Evolutionary conservation across 768 basidiomycete genomes (phyloP), one percentile per base, ranked within the genome.

Genomic region (Dioszegia aurantiaca): DNA sequence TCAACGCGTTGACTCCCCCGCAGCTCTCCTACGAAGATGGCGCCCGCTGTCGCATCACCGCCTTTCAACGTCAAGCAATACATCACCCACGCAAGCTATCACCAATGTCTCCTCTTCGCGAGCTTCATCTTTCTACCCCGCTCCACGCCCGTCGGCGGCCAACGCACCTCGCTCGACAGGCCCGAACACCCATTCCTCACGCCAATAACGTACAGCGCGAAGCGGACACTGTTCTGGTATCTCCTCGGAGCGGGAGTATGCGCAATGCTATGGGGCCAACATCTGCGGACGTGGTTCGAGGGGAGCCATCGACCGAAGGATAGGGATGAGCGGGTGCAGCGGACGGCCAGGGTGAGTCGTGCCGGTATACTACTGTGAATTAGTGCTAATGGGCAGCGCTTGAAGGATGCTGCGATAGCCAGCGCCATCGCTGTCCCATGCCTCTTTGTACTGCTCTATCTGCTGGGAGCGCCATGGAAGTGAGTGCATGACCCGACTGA

Each of bases 161-260:
- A 63, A 24, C 37, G 47, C 8, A 58, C 64, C 4, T 66, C 64
- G 9, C 24, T 55, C n/a, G 86, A 88, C 65, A 80, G 83, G 54
- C 87, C 87, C 11, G 87, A 89, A 67, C 83, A 85, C 59, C 81
- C 81, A 1, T 87, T 89, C 74, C 76, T 90, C 21, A 83, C 82
- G 39, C 79, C 83, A 1, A 72, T 91, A 60, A 90, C 89, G 0
- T 67, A 78, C 2, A 82, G 81, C 59, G 86, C 88, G 6, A 72
- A 80, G 4, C 70, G 76, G 36, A 88, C 88, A 0, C 73, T 87
- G 54, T 57, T 78, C 4, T 88, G 84, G 78, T 76, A 85, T 37
- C 81, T 81, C 48, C 60, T 77, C 0, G 89, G 88, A 0, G 80
- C 81, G 1, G 64, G 73, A 3, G 58, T 87, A 2, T 69, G 87